These are phyloP conservation scores for Panicum miliaceum DNA, from an alignment of 176 grass and related monocot species.

Conservation along the genomic window DNA sequence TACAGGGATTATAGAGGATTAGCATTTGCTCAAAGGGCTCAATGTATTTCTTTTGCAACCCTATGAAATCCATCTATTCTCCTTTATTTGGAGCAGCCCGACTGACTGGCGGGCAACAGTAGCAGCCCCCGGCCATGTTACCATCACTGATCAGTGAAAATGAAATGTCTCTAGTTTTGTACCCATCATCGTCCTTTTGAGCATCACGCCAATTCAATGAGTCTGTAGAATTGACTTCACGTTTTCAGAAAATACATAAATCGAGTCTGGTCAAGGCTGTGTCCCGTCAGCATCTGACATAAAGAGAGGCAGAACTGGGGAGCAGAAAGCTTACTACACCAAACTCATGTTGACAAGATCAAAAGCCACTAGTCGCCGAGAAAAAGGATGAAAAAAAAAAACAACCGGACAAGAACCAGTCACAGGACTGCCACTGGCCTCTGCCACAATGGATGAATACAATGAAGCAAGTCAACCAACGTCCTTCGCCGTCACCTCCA, in stretches of 20 bases:
- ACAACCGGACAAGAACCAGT: neutral
- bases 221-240: neutral
- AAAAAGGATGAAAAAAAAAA: neutral
- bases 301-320: neutral
- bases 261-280: neutral
- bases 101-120: too few species aligned
- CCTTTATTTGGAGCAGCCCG: too few species aligned
- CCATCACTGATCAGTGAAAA: neutral
- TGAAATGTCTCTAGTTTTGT: neutral
- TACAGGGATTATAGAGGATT: too few species aligned
- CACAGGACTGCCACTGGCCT: neutral
- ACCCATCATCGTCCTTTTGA: too few species aligned
- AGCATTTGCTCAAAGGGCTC: too few species aligned
- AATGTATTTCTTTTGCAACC: too few species aligned
- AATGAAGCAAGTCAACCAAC: neutral
- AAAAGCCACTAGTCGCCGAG: neutral
- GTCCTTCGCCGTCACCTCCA: neutral
- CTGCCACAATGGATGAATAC: neutral
- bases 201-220: too few species aligned
- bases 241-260: neutral
- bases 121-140: neutral
- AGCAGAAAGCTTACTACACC: neutral
- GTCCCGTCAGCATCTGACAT: neutral
- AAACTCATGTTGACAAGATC: neutral
- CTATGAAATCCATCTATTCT: too few species aligned